Evolutionary conservation across 805 yeast species (phyloP), one percentile per base, ranked within the genome.

Genomic region (Teunomyces kruisii): DNA sequence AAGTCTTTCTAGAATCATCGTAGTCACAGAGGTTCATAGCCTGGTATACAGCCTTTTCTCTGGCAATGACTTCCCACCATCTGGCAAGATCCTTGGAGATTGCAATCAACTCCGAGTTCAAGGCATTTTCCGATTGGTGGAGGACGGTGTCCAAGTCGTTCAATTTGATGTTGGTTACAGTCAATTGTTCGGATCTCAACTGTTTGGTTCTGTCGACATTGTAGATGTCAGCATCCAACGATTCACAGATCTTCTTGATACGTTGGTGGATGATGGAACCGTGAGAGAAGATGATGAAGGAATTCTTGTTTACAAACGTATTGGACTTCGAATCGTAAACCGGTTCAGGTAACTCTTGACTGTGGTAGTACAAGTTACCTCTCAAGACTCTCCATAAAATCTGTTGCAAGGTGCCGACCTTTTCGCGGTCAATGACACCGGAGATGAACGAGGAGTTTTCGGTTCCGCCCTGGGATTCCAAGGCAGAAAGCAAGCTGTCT

Each of bases 381-480:
- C 99, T 82, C 51, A 92, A 76, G 14, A 89, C 82, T 68, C 99
- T 80, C 96, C 97, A 94, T 39, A 90, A 69, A 45, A 94, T 88
- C 56, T 83, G 86, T 61, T 90, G 90, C 50, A 94, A 72, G 1
- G 84, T 74, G 12, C 76, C 79, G 22, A 89, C 75, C 58, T 86
- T 86, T 9, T 74, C 79, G 56, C 94, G 78, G 36, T 82, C 76
- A 38, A 94, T 83, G 10, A 92, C 91, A 42, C 98, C 99, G 7
- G 94, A 80, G 40, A 87, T 79, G 51, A 84, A 81, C 57, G 39
- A 45, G 26, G 70, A 46, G 17, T 64, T 46, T 32, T 62, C 67
- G 7, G 45, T 10, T 1, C 48, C 48, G 3, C 47, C 51, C 26
- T 70, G 74, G 8, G 65, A 54, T 51, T 75, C 79, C 41, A 74